These are phyloP conservation scores for Erodium texanum DNA, from an alignment of 441 rosid genomes.

Conservation along the genomic window DNA sequence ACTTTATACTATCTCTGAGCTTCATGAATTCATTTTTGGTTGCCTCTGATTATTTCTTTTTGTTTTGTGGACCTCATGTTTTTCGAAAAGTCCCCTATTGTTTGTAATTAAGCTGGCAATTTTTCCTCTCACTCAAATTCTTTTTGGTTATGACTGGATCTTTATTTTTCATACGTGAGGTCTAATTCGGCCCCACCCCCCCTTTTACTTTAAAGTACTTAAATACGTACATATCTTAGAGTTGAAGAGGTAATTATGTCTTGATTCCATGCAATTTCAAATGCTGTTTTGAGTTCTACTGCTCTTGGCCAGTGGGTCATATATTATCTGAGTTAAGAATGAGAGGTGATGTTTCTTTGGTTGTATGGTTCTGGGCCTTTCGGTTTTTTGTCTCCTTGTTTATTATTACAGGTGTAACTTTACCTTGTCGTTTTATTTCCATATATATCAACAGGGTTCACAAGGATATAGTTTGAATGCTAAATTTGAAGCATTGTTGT, in stretches of 20 bases:
- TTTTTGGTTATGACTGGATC: neutral
- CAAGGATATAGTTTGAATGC: neutral
- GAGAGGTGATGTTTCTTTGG: constrained; percentile 1
- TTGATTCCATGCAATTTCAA: neutral
- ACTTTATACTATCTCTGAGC: neutral
- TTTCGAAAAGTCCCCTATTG: neutral
- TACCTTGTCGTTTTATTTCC: too few relatives aligned
- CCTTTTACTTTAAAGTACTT: neutral
- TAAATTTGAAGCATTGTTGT: neutral
- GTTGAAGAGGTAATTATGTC: neutral
- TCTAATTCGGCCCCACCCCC: too few relatives aligned
- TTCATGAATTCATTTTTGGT: neutral
- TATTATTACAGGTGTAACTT: too few relatives aligned
- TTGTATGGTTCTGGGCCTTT: neutral
- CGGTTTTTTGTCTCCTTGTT: too few relatives aligned
- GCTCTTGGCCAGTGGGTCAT: neutral
- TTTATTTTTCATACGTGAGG: too few relatives aligned
- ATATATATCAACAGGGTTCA: neutral
- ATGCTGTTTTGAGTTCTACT: neutral
- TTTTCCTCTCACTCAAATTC: neutral
- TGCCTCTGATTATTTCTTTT: neutral
- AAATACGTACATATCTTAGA: neutral
- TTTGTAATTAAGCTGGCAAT: neutral
- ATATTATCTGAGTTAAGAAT: neutral
- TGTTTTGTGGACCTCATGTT: neutral